These are phyloP conservation scores for Boletus pseudo-olivaceus DNA, from an alignment of 768 basidiomycete species.

Conservation along the genomic window DNA sequence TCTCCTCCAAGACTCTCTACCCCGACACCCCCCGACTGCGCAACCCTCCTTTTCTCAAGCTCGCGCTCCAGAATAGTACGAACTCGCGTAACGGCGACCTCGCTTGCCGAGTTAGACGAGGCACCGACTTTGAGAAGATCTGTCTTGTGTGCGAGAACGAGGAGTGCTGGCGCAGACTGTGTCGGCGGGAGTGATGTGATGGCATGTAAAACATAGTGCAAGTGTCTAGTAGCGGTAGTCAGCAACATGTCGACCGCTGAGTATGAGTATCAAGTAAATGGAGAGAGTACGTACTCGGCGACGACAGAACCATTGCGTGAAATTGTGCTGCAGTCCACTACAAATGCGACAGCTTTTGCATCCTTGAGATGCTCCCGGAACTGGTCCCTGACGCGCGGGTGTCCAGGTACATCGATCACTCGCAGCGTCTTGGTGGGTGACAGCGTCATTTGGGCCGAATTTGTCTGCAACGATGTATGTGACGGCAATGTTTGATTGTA, in stretches of 20 bases:
- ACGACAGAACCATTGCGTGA: slow-evolving; percentile 72
- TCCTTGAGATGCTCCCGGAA: slow-evolving; percentile 62
- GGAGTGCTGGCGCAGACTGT: slow-evolving; percentile 52
- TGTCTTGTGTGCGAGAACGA: slow-evolving; percentile 73
- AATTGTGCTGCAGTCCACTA: slow-evolving; percentile 75
- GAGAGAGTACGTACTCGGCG: slow-evolving; percentile 64
- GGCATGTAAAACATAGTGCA: slow-evolving; percentile 68
- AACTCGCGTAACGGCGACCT: slow-evolving; percentile 68
- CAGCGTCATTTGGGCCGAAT: slow-evolving; percentile 48
- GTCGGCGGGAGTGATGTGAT: slow-evolving; percentile 73
- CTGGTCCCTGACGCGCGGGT: slow-evolving; percentile 74
- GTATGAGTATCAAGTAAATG: background rate
- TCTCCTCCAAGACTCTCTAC: slow-evolving; percentile 79
- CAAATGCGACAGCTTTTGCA: slow-evolving; percentile 68
- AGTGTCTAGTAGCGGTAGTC: slow-evolving; percentile 46
- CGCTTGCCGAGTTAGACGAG: slow-evolving; percentile 31
- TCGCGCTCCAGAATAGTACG: slow-evolving; percentile 80
- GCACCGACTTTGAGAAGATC: slow-evolving; percentile 58
- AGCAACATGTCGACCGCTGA: background rate
- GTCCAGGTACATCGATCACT: slow-evolving; percentile 79
- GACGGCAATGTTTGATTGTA: slow-evolving; percentile 63
- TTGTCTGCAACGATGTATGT: slow-evolving; percentile 76
- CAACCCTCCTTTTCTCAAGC: slow-evolving; percentile 68
- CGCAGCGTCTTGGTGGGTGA: slow-evolving; percentile 43
- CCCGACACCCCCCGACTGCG: slow-evolving; percentile 62